A percentile compares a stretch with the other conserved stretches of the same genome.
Conservation (phyloP, 306 rosid species). For the Datisca glomerata region DNA sequence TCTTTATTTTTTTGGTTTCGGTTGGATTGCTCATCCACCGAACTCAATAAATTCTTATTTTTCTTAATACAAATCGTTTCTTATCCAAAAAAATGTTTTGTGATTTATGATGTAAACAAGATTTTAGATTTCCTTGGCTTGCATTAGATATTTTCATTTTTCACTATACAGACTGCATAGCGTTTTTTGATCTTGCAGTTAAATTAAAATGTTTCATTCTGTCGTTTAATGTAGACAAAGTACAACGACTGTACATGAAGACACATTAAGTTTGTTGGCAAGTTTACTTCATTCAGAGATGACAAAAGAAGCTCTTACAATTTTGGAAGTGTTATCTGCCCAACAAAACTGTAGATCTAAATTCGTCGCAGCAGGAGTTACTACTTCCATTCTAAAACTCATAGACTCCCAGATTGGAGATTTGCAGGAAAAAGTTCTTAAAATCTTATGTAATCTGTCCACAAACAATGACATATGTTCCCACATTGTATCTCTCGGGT, state of each 20-base stretch:
- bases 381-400: constrained; percentile 28
- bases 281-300: constrained; percentile 49
- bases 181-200: too few relatives aligned
- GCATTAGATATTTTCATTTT: constrained; percentile 3
- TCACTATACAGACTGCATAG: too few relatives aligned
- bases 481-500: constrained; percentile 29
- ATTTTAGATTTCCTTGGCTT: too few relatives aligned
- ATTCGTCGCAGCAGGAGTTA: constrained; percentile 42
- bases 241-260: constrained; percentile 26
- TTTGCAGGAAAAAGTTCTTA: constrained; percentile 40
- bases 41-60: too few relatives aligned
- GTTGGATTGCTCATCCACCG: too few relatives aligned
- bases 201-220: constrained; percentile 1
- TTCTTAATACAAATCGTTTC: too few relatives aligned
- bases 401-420: constrained; percentile 35
- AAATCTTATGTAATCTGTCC: constrained; percentile 43
- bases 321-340: constrained; percentile 58
- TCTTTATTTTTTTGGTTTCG: too few relatives aligned
- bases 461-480: constrained; percentile 27
- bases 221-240: constrained; percentile 35
- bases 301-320: constrained; percentile 44
- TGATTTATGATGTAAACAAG: too few relatives aligned
- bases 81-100: too few relatives aligned
- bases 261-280: constrained; percentile 32
- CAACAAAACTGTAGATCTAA: constrained; percentile 20